Evolutionary conservation across 192 early-diverging fungal species (phyloP).

Genomic region (Linnemannia exigua): DNA sequence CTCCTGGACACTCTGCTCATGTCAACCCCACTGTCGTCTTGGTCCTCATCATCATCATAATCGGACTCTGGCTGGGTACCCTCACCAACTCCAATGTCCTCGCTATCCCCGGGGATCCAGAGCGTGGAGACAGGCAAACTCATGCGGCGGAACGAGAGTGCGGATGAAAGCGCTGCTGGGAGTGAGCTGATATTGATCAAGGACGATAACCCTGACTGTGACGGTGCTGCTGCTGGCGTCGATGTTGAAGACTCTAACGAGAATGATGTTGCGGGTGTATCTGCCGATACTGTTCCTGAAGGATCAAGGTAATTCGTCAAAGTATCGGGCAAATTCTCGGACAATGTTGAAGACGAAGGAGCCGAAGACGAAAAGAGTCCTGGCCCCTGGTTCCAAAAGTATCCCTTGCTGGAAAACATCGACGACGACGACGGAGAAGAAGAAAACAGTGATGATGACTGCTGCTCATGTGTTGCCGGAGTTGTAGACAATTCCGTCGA

Average conservation of each 20-base stretch:
- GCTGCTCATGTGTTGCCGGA: slow-evolving; percentile 12
- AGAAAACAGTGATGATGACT: neutral
- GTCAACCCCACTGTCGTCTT: neutral
- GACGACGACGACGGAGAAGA: slow-evolving; percentile 9
- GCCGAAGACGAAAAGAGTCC: slow-evolving; percentile 6
- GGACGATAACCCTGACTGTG: slow-evolving; percentile 27
- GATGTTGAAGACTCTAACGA: neutral
- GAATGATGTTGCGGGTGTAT: neutral
- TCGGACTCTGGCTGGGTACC: slow-evolving; percentile 31
- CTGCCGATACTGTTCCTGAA: neutral
- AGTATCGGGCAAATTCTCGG: neutral
- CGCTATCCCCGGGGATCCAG: slow-evolving; percentile 31
- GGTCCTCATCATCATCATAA: neutral
- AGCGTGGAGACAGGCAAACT: slow-evolving; percentile 32
- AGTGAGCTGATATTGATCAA: slow-evolving; percentile 37
- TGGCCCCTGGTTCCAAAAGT: neutral
- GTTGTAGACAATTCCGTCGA: slow-evolving; percentile 1
- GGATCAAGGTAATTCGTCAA: neutral
- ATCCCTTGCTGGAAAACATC: slow-evolving; percentile 2
- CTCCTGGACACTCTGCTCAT: slow-evolving; percentile 1
- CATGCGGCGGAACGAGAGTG: slow-evolving; percentile 38
- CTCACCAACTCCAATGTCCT: slow-evolving; percentile 41
- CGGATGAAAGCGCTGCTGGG: slow-evolving; percentile 25
- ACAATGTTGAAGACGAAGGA: neutral
- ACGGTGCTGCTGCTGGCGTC: neutral